Conservation (phyloP, 345 rosid species). For the Orychophragmus violaceus region DNA sequence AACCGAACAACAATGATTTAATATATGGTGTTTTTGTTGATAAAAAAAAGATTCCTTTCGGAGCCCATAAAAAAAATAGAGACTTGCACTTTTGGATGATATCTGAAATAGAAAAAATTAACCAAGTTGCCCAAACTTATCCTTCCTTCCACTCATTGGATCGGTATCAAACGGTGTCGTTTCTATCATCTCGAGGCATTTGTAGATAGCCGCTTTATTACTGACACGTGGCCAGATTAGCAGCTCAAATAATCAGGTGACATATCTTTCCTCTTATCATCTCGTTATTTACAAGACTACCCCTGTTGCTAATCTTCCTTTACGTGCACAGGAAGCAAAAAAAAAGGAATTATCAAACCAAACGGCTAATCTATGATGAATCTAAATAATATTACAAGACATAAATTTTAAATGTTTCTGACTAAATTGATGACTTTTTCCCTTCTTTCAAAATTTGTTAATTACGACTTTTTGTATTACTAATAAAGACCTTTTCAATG, state of each 20-base stretch:
- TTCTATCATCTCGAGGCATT: constrained; percentile 10
- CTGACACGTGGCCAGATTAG: constrained; percentile 24
- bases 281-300: not conserved
- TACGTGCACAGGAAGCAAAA: constrained; percentile 24
- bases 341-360: constrained; percentile 16
- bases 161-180: constrained; percentile 20
- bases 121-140: constrained; percentile 16
- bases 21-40: too few species aligned
- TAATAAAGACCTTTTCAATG: not conserved
- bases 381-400: not conserved
- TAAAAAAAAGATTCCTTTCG: constrained; percentile 15
- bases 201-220: constrained; percentile 9
- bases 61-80: constrained; percentile 26
- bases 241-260: constrained; percentile 3
- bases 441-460: not conserved
- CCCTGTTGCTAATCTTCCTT: constrained; percentile 18
- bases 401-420: not conserved
- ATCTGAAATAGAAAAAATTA: not conserved
- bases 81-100: constrained; percentile 22
- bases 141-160: constrained; percentile 10
- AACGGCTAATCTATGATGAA: not conserved
- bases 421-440: not conserved
- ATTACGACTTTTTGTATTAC: not conserved
- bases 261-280: not conserved
- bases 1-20: too few species aligned